Percentiles rank a stretch among this genome's conserved stretches.
Conservation (phyloP, 176 grass and related monocot genomes). For the Hyparrhenia diplandra region DNA sequence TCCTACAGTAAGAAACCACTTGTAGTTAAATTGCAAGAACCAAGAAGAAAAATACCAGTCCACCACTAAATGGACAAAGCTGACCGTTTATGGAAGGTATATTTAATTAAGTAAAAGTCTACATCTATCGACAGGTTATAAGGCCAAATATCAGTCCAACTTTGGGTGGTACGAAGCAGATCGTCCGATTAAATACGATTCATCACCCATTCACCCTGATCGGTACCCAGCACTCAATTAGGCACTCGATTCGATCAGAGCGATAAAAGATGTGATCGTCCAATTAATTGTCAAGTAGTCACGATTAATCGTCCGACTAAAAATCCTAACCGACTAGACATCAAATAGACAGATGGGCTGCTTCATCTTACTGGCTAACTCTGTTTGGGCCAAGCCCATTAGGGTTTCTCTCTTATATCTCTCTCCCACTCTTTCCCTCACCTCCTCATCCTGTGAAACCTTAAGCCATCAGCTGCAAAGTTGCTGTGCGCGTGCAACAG, state of each 20-base stretch:
- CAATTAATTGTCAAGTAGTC: background rate
- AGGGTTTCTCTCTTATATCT: too few species aligned
- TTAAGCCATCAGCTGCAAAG: too few species aligned
- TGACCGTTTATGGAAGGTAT: background rate
- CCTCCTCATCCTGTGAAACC: too few species aligned
- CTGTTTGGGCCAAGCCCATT: too few species aligned
- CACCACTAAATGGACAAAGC: conserved; percentile 5
- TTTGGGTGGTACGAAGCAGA: background rate
- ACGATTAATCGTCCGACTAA: background rate
- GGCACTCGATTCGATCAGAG: background rate
- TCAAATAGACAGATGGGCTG: too few species aligned
- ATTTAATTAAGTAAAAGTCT: background rate
- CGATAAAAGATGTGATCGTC: background rate
- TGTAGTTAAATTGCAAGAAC: conserved; percentile 5
- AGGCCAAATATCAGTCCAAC: background rate
- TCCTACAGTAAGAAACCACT: conserved; percentile 50
- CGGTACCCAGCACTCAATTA: background rate
- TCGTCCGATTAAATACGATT: background rate
- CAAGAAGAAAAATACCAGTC: background rate
- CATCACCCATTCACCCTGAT: background rate
- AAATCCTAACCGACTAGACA: background rate
- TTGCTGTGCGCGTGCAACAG: too few species aligned
- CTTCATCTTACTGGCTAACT: too few species aligned
- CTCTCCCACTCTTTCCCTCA: too few species aligned
- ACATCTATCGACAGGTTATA: background rate